Percentiles rank a stretch among this genome's conserved stretches.
Conservation (phyloP, 768 basidiomycete genomes). For the Pilatotrama ljubarskyi region DNA sequence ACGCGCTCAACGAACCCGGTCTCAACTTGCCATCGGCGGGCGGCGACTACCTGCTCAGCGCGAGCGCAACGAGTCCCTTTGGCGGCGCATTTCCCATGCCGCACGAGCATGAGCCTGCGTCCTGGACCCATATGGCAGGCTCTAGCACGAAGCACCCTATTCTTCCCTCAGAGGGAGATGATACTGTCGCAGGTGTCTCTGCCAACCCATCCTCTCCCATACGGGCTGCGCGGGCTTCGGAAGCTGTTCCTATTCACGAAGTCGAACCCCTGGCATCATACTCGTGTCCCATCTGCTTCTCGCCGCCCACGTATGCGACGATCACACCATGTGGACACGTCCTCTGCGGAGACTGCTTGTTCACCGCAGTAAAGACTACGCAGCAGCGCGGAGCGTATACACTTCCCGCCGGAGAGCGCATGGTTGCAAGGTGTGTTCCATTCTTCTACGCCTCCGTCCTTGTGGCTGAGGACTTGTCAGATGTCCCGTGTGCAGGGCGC, state of each 20-base stretch:
- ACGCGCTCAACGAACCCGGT: not conserved
- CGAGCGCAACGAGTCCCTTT: no score
- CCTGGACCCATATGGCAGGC: no score
- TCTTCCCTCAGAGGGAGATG: no score
- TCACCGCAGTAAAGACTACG: constrained; percentile 67
- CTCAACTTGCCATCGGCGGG: no score
- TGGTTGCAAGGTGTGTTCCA: constrained; percentile 23
- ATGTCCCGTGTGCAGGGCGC: constrained; percentile 32
- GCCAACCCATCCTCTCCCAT: not conserved
- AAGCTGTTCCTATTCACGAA: constrained; percentile 14
- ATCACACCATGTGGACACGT: constrained; percentile 82
- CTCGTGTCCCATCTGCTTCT: constrained; percentile 80
- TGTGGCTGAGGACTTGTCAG: constrained; percentile 5
- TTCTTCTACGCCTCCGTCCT: not conserved
- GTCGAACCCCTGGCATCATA: constrained; percentile 53
- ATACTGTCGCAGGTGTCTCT: not conserved
- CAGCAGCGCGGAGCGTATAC: constrained; percentile 43
- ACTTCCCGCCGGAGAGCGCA: constrained; percentile 21
- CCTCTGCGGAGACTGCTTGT: constrained; percentile 75
- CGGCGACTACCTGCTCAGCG: no score
- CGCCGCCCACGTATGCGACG: constrained; percentile 70
- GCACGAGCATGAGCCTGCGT: no score
- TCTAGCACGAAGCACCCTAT: no score
- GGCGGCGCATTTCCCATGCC: no score
- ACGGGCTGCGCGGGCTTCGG: not conserved